Base-by-base conservation (phyloP, 148 eudicot species). In the Cornus controversa region DNA sequence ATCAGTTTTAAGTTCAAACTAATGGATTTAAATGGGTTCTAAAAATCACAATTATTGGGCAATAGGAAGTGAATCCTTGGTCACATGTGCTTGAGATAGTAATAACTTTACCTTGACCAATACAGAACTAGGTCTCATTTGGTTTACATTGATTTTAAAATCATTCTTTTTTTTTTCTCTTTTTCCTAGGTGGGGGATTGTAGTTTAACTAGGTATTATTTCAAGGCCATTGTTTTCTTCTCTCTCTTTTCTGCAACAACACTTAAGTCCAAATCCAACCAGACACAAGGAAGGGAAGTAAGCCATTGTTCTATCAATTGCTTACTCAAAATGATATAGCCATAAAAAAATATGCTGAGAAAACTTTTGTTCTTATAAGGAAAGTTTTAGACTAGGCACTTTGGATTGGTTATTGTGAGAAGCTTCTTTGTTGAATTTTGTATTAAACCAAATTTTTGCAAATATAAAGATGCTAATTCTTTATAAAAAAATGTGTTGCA, bases 401-500 rank as follows among this genome's bases (percentile, higher is more conserved):
- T n/a, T n/a, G 22, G 15, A 10, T 70, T 23, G 37, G 10, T 66
- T 16, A 9, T 66, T n/a, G 16, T 57, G 7, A 63, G 66, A 63
- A 23, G 60, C 20, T 54, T 54, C 62, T 11, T 54, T 14, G 62
- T 54, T 14, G 62, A 54, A 54, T 54, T 54, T 15, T 13, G 22
- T 16, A 14, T 54, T 15, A 5, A 16, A 8, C 18, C 22, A 47
- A 22, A 47, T 34, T 18, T 6, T 63, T 29, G 0, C 57, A 28
- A 10, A 64, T 57, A 67, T 16, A 65, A 3, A 53, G 14, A 24
- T 57, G 16, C 67, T 73, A 62, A 74, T 62, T 72, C 13, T 10
- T n/a, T 36, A 22, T 11, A n/a, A 9, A 28, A 31, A 10, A 79
- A 25, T n/a, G 24, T 65, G 26, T 67, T 81, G 81, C 72, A 85